phyloP scores from a whole-genome alignment of 495 filamentous ascomycete genomes.

The Pyrenula massariospora region DNA sequence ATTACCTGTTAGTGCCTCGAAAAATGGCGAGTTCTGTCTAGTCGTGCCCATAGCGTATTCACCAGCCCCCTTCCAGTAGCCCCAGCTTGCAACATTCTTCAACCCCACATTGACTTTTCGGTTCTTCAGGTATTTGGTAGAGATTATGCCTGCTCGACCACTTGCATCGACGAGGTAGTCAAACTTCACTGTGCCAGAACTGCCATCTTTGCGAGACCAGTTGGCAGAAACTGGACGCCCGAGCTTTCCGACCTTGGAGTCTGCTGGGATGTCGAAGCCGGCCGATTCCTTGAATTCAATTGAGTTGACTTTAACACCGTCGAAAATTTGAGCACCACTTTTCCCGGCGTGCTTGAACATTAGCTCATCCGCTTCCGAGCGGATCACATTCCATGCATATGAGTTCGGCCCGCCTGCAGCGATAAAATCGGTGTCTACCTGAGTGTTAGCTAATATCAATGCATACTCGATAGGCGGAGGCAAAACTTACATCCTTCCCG shows the following conservation, averaged over 20 bases:
- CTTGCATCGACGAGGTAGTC: conserved; percentile 26
- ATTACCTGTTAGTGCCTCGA: conserved; percentile 20
- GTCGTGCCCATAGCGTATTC: conserved; percentile 11
- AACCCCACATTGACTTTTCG: conserved; percentile 20
- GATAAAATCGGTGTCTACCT: conserved; percentile 39
- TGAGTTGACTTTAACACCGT: conserved; percentile 27
- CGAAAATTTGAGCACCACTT: conserved; percentile 32
- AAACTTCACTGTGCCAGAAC: conserved; percentile 20
- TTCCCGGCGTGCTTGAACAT: conserved; percentile 36
- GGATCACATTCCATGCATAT: conserved; percentile 40
- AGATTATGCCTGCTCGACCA: conserved; percentile 21
- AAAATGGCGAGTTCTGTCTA: conserved; percentile 17
- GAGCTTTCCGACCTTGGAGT: conserved; percentile 8
- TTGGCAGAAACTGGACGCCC: conserved; percentile 33
- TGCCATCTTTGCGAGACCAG: conserved; percentile 30
- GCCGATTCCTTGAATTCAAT: conserved; percentile 16
- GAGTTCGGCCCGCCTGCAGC: conserved; percentile 25
- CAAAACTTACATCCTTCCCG: no score
- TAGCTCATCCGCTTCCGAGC: conserved; percentile 38
- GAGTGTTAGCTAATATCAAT: no score
- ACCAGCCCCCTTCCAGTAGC: conserved; percentile 19
- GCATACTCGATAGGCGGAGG: no score
- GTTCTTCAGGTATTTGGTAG: conserved; percentile 27
- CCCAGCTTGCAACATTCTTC: conserved; percentile 27
- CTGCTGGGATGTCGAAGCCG: not conserved